These are phyloP conservation scores for Penicillium crystallinum DNA, from an alignment of 495 filamentous ascomycete species.

Conservation along the genomic window DNA sequence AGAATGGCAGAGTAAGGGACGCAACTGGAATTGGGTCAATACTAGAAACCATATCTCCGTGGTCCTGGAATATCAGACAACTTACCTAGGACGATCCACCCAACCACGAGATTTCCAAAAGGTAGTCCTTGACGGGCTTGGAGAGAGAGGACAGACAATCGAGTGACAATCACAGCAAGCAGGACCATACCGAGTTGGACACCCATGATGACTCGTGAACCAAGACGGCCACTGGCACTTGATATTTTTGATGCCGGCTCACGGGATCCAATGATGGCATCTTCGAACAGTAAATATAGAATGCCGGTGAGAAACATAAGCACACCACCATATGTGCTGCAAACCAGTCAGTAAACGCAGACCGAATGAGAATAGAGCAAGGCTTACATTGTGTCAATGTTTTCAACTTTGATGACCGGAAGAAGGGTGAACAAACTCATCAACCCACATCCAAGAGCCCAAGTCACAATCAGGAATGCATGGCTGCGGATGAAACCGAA, in stretches of 20 bases:
- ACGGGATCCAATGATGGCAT: conserved; percentile 49
- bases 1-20: conserved; percentile 74
- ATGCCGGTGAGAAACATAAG: conserved; percentile 77
- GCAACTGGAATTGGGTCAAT: conserved; percentile 44
- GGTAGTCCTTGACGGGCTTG: conserved; percentile 88
- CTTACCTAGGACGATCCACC: conserved; percentile 79
- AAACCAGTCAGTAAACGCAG: neutral
- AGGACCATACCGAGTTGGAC: conserved; percentile 72
- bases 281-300: conserved; percentile 78
- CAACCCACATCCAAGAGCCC: conserved; percentile 67
- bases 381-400: conserved; percentile 69
- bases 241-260: conserved; percentile 13
- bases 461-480: conserved; percentile 57
- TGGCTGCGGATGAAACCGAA: conserved; percentile 63
- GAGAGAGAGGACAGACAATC: conserved; percentile 71
- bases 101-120: conserved; percentile 79
- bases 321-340: conserved; percentile 67
- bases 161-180: conserved; percentile 80
- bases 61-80: conserved; percentile 4
- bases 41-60: neutral
- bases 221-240: conserved; percentile 32
- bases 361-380: neutral
- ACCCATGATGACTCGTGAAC: conserved; percentile 53
- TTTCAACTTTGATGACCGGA: conserved; percentile 79
- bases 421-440: conserved; percentile 93